Conservation (phyloP, 768 basidiomycete species). For the Suillus placidus region DNA sequence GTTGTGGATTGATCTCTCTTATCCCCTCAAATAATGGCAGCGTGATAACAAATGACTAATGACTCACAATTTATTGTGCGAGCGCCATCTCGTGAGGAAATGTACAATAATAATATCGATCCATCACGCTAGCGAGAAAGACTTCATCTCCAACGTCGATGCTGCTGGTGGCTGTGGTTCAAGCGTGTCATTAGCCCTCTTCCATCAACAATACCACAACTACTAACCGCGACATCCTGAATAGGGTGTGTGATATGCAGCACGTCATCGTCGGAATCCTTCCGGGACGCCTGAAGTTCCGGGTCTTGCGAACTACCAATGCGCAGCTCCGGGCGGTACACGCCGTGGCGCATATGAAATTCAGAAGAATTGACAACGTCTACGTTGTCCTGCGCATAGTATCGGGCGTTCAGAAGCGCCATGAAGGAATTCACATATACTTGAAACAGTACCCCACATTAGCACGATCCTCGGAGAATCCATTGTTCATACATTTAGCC, state of each 20-base stretch:
- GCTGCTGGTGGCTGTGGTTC: background rate
- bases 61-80: too few species aligned
- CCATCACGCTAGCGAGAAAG: too few species aligned
- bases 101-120: too few species aligned
- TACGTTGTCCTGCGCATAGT: background rate
- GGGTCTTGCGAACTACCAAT: background rate
- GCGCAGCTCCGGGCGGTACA: background rate
- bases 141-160: background rate
- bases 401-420: background rate
- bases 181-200: background rate
- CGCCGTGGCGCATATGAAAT: background rate
- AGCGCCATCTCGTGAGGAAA: too few species aligned
- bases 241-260: background rate
- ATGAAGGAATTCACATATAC: conserved; percentile 1
- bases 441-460: background rate
- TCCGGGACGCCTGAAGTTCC: background rate
- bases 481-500: background rate
- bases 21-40: too few species aligned
- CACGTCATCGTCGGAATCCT: background rate
- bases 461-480: background rate
- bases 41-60: too few species aligned
- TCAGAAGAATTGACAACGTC: background rate
- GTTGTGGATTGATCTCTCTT: too few species aligned
- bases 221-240: background rate
- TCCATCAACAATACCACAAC: background rate